Conservation (phyloP, 169 alveolate species). For the Plasmodium gaboni region DNA sequence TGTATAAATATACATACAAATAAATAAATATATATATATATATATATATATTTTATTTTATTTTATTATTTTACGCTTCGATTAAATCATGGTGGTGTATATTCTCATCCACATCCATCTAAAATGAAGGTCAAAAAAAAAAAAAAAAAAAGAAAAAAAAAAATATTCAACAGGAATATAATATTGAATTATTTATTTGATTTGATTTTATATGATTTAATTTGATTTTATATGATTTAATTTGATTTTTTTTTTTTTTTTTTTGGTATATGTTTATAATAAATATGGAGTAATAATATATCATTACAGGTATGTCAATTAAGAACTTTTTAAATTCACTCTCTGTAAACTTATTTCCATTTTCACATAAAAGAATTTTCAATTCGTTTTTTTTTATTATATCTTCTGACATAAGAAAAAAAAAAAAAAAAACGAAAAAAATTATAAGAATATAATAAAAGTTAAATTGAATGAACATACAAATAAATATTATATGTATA, state of each 20-base stretch:
- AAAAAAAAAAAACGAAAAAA: neutral
- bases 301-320: conserved; percentile 51
- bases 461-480: neutral
- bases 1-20: neutral
- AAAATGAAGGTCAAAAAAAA: neutral
- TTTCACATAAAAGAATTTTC: conserved; percentile 40
- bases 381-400: conserved; percentile 30
- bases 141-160: conserved; percentile 3
- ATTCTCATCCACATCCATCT: conserved; percentile 44
- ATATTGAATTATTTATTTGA: neutral
- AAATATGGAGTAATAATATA: neutral
- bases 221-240: neutral
- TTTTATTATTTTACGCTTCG: conserved; percentile 29
- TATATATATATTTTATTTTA: conserved; percentile 6
- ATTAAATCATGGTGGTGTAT: conserved; percentile 46
- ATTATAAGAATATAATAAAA: too few species aligned
- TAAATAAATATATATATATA: neutral
- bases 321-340: conserved; percentile 55
- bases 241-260: conserved; percentile 7
- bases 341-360: conserved; percentile 72
- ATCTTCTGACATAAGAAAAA: conserved; percentile 22
- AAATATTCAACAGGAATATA: neutral
- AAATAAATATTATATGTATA: neutral
- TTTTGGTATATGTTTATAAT: neutral
- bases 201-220: neutral